Conservation (phyloP, 139 green algal species). For the Chlorella sp. region DNA sequence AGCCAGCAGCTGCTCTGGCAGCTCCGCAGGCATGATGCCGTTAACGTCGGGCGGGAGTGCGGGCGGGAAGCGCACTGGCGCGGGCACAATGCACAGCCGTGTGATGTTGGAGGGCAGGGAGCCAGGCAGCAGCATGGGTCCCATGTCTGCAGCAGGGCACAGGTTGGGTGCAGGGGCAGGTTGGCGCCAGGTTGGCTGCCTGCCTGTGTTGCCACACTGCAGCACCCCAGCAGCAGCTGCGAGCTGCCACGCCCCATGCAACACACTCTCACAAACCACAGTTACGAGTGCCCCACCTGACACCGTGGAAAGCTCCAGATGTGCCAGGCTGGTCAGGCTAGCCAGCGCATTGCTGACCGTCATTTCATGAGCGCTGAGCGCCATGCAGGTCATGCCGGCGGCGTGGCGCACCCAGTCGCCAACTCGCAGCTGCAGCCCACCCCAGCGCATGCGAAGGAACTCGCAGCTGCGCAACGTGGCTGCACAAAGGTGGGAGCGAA, state of each 20-base stretch:
- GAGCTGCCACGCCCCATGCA: neutral
- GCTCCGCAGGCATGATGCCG: neutral
- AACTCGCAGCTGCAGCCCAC: neutral
- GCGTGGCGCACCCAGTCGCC: neutral
- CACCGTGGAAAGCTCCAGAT: slow-evolving; percentile 20
- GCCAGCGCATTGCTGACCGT: neutral
- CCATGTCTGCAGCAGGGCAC: neutral
- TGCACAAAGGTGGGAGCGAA: neutral
- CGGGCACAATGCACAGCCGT: slow-evolving; percentile 18
- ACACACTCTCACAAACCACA: too few species aligned
- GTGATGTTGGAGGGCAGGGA: slow-evolving; percentile 11
- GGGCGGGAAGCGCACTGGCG: neutral
- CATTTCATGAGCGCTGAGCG: neutral
- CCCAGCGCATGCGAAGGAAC: slow-evolving; percentile 27
- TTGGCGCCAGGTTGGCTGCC: too few species aligned
- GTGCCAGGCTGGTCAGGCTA: neutral
- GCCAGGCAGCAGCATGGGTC: neutral
- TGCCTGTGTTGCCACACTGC: too few species aligned
- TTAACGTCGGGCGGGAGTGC: neutral
- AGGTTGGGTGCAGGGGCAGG: neutral
- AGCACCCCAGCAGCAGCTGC: too few species aligned
- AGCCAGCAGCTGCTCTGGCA: neutral
- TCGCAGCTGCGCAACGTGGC: neutral
- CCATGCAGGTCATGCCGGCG: slow-evolving; percentile 7
- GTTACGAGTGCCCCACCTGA: neutral